Conservation (phyloP, 2,329 filamentous ascomycete species). For the Ophiostoma sp. region DNA sequence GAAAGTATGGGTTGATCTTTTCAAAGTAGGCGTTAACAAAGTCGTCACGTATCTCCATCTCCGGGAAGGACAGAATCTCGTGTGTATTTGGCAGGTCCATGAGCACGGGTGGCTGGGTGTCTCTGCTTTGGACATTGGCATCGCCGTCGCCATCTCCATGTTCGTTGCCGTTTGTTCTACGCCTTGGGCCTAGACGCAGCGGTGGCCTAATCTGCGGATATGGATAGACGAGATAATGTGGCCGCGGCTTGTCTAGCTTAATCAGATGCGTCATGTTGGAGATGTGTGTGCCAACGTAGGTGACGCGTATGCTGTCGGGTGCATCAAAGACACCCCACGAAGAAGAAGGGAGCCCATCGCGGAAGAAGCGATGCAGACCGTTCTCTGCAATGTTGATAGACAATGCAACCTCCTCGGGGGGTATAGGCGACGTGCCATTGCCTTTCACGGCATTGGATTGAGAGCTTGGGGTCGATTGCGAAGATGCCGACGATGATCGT, state of each 20-base stretch:
- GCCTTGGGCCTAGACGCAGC: neutral
- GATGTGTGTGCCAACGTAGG: constrained; percentile 20
- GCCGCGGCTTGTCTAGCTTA: constrained; percentile 19
- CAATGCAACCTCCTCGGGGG: constrained; percentile 22
- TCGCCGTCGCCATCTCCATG: neutral
- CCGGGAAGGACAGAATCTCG: constrained; percentile 22
- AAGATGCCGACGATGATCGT: neutral
- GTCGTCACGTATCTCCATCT: constrained; percentile 22
- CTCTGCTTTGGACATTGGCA: neutral
- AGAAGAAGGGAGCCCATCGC: constrained; percentile 19
- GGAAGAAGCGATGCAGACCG: constrained; percentile 21
- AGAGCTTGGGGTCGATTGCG: neutral
- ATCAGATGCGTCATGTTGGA: constrained; percentile 24
- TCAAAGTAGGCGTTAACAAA: constrained; percentile 23
- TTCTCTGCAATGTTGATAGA: constrained; percentile 23
- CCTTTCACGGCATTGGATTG: neutral
- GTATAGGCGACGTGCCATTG: neutral
- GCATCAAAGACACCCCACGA: constrained; percentile 20
- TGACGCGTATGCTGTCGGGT: constrained; percentile 16
- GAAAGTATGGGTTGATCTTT: constrained; percentile 22
- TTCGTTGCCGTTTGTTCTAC: neutral
- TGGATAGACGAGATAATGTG: constrained; percentile 21
- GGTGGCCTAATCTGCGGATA: constrained; percentile 22
- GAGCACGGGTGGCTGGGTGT: neutral
- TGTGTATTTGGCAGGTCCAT: neutral